These are phyloP conservation scores for Cryptococcus sp. DNA, from an alignment of 1,284 basidiomycete genomes.

Conservation along the genomic window DNA sequence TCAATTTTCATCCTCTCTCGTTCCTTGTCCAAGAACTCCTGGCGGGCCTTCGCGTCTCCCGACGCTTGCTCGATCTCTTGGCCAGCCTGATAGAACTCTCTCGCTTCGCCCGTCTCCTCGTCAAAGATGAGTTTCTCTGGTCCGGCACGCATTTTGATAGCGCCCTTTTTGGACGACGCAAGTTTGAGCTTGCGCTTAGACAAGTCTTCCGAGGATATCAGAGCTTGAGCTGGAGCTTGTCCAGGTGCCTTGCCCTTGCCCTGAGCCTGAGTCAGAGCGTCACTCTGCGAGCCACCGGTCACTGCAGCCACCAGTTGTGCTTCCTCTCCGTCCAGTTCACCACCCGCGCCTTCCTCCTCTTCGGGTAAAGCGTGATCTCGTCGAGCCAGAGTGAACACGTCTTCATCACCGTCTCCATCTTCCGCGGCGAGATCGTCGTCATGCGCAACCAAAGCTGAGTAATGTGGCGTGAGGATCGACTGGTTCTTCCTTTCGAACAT, in stretches of 20 bases:
- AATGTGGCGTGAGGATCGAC: constrained; percentile 87
- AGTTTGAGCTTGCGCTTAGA: constrained; percentile 70
- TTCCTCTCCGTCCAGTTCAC: constrained; percentile 6
- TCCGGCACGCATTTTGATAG: constrained; percentile 65
- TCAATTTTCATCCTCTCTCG: constrained; percentile 67
- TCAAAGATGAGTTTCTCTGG: constrained; percentile 75
- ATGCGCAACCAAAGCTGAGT: constrained; percentile 82
- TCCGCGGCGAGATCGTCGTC: constrained; percentile 54
- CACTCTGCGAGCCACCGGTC: constrained; percentile 1
- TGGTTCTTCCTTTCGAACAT: constrained; percentile 99
- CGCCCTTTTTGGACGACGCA: constrained; percentile 74
- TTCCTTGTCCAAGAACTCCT: constrained; percentile 71
- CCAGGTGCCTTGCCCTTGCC: no score
- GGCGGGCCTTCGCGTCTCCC: constrained; percentile 68
- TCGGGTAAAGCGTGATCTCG: constrained; percentile 70
- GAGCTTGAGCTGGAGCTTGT: constrained; percentile 3
- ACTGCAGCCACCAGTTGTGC: constrained; percentile 8
- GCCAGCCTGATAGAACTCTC: constrained; percentile 75
- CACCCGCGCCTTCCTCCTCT: constrained; percentile 41
- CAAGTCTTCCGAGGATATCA: constrained; percentile 52
- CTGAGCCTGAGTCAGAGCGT: background rate
- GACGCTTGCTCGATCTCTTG: constrained; percentile 67
- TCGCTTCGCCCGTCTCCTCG: constrained; percentile 71
- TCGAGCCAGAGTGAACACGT: constrained; percentile 92
- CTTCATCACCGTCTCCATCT: constrained; percentile 65